Conservation (phyloP, 169 alveolate genomes). For the Plasmodium coatneyi region DNA sequence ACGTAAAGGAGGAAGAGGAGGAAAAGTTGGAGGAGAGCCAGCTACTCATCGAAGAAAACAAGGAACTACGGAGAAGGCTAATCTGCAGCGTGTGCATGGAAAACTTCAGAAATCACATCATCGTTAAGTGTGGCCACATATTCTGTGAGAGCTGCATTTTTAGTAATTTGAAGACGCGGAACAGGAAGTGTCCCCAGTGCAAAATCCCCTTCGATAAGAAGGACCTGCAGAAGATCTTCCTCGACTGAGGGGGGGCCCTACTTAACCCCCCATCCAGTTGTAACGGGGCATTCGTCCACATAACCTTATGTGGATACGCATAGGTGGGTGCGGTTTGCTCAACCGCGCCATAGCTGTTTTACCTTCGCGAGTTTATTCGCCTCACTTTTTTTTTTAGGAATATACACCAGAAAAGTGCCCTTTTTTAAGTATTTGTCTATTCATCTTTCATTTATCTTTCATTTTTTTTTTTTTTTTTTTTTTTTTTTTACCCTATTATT, state of each 20-base stretch:
- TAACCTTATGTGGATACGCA: neutral
- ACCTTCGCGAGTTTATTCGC: neutral
- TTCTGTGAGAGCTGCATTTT: constrained; percentile 82
- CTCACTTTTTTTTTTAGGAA: neutral
- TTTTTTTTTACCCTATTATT: too few relatives aligned
- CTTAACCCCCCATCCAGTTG: neutral
- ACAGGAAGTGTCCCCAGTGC: constrained; percentile 87
- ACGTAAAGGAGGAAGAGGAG: neutral
- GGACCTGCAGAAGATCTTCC: constrained; percentile 81
- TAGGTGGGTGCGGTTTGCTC: neutral
- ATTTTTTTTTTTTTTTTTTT: too few relatives aligned
- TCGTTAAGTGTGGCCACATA: constrained; percentile 88
- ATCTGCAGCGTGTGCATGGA: constrained; percentile 88
- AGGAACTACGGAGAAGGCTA: constrained; percentile 81
- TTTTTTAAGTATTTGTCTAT: neutral
- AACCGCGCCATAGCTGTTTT: too few relatives aligned
- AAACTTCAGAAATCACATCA: constrained; percentile 83
- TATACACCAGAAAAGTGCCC: neutral
- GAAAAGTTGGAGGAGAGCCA: neutral
- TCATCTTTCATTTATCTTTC: neutral
- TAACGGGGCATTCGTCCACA: neutral
- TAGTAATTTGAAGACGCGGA: constrained; percentile 79
- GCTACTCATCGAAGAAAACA: constrained; percentile 78
- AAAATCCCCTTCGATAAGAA: constrained; percentile 83
- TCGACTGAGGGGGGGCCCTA: neutral